Conservation (phyloP, 148 eudicot species). For the Vaccinium myrtillus region DNA sequence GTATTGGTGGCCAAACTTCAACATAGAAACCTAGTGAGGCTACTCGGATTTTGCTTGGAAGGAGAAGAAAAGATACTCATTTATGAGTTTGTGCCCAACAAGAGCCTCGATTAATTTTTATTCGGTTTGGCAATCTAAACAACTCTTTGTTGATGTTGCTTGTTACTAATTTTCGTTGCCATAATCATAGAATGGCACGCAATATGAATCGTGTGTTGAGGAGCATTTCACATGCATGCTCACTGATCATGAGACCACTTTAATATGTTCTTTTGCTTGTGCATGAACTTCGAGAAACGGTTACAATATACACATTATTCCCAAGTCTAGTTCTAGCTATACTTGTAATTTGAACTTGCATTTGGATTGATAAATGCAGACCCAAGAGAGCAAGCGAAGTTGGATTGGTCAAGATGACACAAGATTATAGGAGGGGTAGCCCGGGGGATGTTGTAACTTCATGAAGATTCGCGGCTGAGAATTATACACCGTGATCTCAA, state of each 20-base stretch:
- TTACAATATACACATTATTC: neutral
- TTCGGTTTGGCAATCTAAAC: slow-evolving; percentile 22
- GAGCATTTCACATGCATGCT: neutral
- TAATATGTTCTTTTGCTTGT: neutral
- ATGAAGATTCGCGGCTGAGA: slow-evolving; percentile 21
- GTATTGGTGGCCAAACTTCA: slow-evolving; percentile 44
- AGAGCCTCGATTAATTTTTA: slow-evolving; percentile 31
- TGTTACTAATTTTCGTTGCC: neutral
- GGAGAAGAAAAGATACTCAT: slow-evolving; percentile 34
- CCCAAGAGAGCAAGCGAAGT: slow-evolving; percentile 2
- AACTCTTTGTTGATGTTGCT: neutral
- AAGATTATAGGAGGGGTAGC: slow-evolving; percentile 31
- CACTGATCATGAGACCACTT: neutral
- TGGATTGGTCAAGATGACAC: slow-evolving; percentile 36
- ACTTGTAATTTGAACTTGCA: neutral
- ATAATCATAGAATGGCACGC: neutral
- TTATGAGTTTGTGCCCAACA: slow-evolving; percentile 39
- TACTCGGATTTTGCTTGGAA: slow-evolving; percentile 40
- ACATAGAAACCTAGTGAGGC: slow-evolving; percentile 43
- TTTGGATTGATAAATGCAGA: slow-evolving; percentile 19
- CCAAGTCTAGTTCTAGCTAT: neutral
- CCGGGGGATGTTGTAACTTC: slow-evolving; percentile 36
- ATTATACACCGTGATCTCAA: slow-evolving; percentile 14
- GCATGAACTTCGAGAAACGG: neutral
- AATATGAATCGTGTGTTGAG: neutral